Evolutionary conservation across 768 basidiomycete genomes (phyloP), one percentile per base, ranked within the genome.

Genomic region (Mycena sanguinolenta): DNA sequence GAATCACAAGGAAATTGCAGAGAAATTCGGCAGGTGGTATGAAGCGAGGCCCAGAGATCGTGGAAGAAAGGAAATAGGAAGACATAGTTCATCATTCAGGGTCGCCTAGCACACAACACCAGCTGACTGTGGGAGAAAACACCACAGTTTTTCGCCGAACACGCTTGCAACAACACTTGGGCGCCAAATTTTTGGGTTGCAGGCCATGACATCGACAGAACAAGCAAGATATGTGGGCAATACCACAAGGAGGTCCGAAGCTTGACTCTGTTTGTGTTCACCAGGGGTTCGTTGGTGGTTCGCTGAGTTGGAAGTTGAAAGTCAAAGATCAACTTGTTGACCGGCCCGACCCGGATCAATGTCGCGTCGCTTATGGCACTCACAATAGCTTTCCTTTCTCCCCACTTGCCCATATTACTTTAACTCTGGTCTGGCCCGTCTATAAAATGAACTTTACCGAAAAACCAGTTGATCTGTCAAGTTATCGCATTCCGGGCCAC

Each of bases 401-500:
- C 32, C 32, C 39, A 44, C 28, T 44, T 17, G n/a, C 49, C 19
- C 32, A 4, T 14, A 25, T 25, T 25, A 36, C n/a, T n/a, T 16
- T 58, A 25, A 25, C 25, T 59, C 39, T 25, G 17, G 23, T 63
- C 55, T 14, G 16, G 34, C 19, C 16, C 3, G 38, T 38, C 38
- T 10, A 32, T 2, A 13, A 32, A 67, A 67, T 72, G 66, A 61
- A 53, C 17, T 16, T 49, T 23, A 36, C 28, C 17, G 21, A 19
- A 71, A 59, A 38, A 10, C 38, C 58, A 27, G 60, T 70, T 25
- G 77, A 78, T 50, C 50, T 81, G 55, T 75, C 75, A 28, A 73
- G 70, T 21, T 75, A 81, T 75, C 81, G 77, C 57, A 74, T 86
- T 58, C 75, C 78, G 19, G 84, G 83, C 32, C 71, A 77, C 52